A percentile compares a stretch with the other conserved stretches of the same genome.
phyloP scores from a whole-genome alignment of 2,329 filamentous ascomycete genomes.

The Aspergillus ustus region DNA sequence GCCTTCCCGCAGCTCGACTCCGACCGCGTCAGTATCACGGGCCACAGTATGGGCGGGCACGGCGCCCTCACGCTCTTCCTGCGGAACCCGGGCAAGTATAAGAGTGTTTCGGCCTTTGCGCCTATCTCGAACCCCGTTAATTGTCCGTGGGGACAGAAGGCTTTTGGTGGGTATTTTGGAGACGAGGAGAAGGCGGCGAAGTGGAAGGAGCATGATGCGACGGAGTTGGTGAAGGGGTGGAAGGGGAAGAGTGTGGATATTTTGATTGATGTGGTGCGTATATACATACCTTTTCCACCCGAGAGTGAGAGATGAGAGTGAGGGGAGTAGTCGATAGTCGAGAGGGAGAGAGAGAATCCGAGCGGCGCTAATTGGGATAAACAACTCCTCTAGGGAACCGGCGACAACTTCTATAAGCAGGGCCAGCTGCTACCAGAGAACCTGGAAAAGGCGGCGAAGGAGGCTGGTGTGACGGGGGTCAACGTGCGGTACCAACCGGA shows the following conservation, averaged over 20 bases:
- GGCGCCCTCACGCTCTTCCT: slow-evolving; percentile 87
- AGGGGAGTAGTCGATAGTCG: too few species aligned
- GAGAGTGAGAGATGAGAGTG: not conserved
- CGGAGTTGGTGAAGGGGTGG: slow-evolving; percentile 81
- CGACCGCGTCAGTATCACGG: slow-evolving; percentile 77
- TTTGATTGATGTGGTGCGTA: slow-evolving; percentile 81
- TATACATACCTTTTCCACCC: not conserved
- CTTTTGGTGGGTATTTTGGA: slow-evolving; percentile 89
- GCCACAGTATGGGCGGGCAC: slow-evolving; percentile 97
- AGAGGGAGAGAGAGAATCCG: too few species aligned
- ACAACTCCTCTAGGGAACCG: slow-evolving; percentile 65
- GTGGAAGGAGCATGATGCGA: slow-evolving; percentile 91
- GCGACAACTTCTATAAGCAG: slow-evolving; percentile 96
- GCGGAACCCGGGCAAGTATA: slow-evolving; percentile 88
- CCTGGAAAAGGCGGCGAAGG: slow-evolving; percentile 77
- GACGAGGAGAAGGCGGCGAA: slow-evolving; percentile 63
- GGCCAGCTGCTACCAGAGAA: slow-evolving; percentile 93
- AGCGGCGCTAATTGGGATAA: not conserved
- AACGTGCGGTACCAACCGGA: slow-evolving; percentile 82
- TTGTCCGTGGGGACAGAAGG: slow-evolving; percentile 95
- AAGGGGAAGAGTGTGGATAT: slow-evolving; percentile 72
- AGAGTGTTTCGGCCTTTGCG: slow-evolving; percentile 85
- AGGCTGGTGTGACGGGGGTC: slow-evolving; percentile 72
- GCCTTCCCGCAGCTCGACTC: slow-evolving; percentile 75
- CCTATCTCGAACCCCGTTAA: slow-evolving; percentile 85